Evolutionary conservation across 2,329 filamentous ascomycete genomes (phyloP).

Genomic region (Pseudopithomyces chartarum): DNA sequence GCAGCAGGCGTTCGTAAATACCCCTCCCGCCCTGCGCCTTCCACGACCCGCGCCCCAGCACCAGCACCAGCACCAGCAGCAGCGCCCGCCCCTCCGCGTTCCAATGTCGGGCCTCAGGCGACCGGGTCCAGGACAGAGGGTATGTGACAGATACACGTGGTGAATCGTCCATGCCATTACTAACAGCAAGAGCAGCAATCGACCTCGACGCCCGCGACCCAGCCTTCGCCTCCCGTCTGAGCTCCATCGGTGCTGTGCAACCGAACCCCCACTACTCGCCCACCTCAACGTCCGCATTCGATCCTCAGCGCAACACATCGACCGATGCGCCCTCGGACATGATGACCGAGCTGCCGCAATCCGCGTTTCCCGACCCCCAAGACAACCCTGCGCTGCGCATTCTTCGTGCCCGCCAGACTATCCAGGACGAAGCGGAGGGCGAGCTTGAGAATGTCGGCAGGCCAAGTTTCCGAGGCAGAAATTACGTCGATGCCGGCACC

Average conservation of each 20-base stretch:
- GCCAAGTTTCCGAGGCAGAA: constrained; percentile 47
- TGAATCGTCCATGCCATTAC: background rate
- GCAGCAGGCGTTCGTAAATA: constrained; percentile 60
- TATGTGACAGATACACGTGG: constrained; percentile 18
- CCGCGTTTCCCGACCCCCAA: constrained; percentile 37
- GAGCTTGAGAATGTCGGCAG: constrained; percentile 56
- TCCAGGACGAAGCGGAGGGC: constrained; percentile 58
- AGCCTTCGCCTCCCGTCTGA: constrained; percentile 80
- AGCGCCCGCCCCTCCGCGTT: constrained; percentile 28
- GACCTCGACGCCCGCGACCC: constrained; percentile 66
- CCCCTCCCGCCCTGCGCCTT: constrained; percentile 53
- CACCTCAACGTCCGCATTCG: constrained; percentile 56
- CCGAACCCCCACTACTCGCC: constrained; percentile 62
- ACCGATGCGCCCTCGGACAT: constrained; percentile 34
- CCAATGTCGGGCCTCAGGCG: constrained; percentile 47
- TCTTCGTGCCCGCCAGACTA: constrained; percentile 56
- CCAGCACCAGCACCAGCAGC: constrained; percentile 9
- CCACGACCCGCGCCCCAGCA: constrained; percentile 35
- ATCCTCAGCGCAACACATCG: constrained; percentile 36
- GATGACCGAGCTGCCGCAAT: constrained; percentile 36
- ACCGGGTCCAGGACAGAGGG: constrained; percentile 46
- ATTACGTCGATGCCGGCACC: constrained; percentile 51
- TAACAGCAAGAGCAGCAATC: constrained; percentile 50
- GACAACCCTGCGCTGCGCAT: constrained; percentile 61
- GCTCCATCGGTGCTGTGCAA: constrained; percentile 63